These are phyloP conservation scores for Phytophthora rubi DNA, from an alignment of 352 stramenopile species.

Conservation along the genomic window DNA sequence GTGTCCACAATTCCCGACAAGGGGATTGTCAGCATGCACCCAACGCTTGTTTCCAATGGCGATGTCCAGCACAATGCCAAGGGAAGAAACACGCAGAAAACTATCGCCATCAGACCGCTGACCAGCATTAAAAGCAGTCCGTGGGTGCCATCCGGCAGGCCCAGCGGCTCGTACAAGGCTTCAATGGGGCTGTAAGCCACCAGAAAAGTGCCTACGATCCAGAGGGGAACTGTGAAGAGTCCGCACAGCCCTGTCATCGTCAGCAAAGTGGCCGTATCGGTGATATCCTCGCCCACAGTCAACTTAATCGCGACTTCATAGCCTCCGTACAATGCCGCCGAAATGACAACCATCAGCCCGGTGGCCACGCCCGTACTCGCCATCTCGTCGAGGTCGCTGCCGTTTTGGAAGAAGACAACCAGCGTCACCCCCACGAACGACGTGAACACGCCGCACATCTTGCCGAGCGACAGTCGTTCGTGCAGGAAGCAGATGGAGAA, in stretches of 20 bases:
- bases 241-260: conserved; percentile 53
- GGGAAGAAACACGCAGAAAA: conserved; percentile 52
- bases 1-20: conserved; percentile 52
- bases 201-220: conserved; percentile 45
- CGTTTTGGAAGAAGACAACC: conserved; percentile 54
- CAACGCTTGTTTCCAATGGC: conserved; percentile 60
- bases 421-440: conserved; percentile 55
- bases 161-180: conserved; percentile 51
- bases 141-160: conserved; percentile 36
- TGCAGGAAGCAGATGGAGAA: conserved; percentile 67
- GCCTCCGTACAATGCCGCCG: conserved; percentile 49
- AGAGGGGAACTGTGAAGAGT: conserved; percentile 56
- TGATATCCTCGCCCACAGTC: conserved; percentile 45
- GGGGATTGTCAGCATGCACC: conserved; percentile 67
- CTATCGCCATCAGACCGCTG: conserved; percentile 42
- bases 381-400: conserved; percentile 34
- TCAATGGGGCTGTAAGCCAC: conserved; percentile 42
- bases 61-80: conserved; percentile 62
- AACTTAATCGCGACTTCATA: conserved; percentile 61
- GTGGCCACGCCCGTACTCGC: conserved; percentile 42
- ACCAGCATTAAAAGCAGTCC: conserved; percentile 42
- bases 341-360: conserved; percentile 52
- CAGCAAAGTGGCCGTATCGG: conserved; percentile 53
- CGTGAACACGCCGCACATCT: conserved; percentile 53
- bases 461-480: conserved; percentile 45